phyloP scores from a whole-genome alignment of 805 yeast species.

The Metschnikowia arizonensis region DNA sequence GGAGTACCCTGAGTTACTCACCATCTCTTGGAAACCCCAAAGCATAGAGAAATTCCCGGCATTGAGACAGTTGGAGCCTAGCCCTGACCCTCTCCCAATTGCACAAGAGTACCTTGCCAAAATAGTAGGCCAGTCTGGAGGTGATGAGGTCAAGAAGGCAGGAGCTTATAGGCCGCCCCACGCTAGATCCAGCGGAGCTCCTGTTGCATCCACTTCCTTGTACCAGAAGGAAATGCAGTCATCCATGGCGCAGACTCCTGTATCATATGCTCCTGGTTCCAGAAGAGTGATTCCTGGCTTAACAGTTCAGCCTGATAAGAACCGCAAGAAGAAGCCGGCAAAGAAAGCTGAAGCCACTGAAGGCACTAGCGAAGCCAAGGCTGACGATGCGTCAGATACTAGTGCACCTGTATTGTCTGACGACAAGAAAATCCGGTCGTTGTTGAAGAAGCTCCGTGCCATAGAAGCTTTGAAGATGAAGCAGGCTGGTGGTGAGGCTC shows the following conservation, averaged over 20 bases:
- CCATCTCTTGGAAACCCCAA: constrained; percentile 83
- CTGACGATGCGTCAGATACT: background rate
- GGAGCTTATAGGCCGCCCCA: constrained; percentile 98
- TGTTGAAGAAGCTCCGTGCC: constrained; percentile 92
- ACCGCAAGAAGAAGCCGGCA: constrained; percentile 22
- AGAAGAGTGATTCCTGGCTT: constrained; percentile 53
- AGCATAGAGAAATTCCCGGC: constrained; percentile 51
- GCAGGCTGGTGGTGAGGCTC: constrained; percentile 73
- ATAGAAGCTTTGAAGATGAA: constrained; percentile 85
- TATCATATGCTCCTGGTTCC: constrained; percentile 23
- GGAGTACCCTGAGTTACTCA: constrained; percentile 76
- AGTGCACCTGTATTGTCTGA: constrained; percentile 53
- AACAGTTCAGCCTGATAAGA: constrained; percentile 46
- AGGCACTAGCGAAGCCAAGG: constrained; percentile 17
- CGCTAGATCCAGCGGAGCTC: constrained; percentile 53
- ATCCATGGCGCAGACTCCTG: constrained; percentile 14
- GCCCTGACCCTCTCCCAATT: constrained; percentile 67
- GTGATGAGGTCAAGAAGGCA: constrained; percentile 45
- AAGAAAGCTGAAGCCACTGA: constrained; percentile 13
- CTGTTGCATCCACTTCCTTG: constrained; percentile 45
- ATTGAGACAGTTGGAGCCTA: constrained; percentile 45
- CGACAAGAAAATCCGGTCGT: constrained; percentile 86
- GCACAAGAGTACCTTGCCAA: constrained; percentile 56
- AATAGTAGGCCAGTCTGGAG: constrained; percentile 30
- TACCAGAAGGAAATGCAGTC: constrained; percentile 52